Evolutionary conservation across 2,329 filamentous ascomycete species (phyloP), one percentile per base, ranked within the genome.

Genomic region (Nothopassalora personata): DNA sequence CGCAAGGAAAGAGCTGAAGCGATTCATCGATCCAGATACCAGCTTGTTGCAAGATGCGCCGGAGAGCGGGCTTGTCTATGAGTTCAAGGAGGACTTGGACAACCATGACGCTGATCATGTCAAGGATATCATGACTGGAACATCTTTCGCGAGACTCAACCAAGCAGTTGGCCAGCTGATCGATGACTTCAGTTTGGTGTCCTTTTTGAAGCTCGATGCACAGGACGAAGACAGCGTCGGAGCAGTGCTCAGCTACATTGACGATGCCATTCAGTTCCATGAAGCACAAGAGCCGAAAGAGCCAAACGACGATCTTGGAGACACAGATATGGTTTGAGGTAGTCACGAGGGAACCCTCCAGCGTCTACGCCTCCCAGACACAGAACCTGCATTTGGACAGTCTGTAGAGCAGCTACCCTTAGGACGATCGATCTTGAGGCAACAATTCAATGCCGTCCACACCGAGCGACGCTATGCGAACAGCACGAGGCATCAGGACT

Each of bases 101-200:
- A 81, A 83, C 58, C 75, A 76, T 36, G 85, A 92, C 64, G 83
- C 88, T 1, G 58, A 63, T 50, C 84, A 87, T 61, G 83, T 83
- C 68, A 82, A 85, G 61, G 85, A 86, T 54, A 73, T 96, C 60
- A 89, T 96, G 88, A 87, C 83, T 54, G 92, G 93, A 3, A 81
- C 84, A 0, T 89, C 89, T 18, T 97, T 96, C 75, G 84, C 89
- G 61, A 83, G 85, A 67, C 78, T 97, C 65, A 97, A 97, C 72
- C 84, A 85, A 61, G 93, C 93, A 0, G 93, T 99, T 5, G 94
- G 90, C 0, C 85, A 89, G 55, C 79, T 99, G 64, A 96, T 99
- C 65, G 94, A 97, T 74, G 94, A 91, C 74, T 99, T 97, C 77
- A 96, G 91, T 77, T 95, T 99, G 90, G 90, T 99, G 11, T 96